Conservation (phyloP, 2,329 filamentous ascomycete genomes). For the Colletotrichum sp. region DNA sequence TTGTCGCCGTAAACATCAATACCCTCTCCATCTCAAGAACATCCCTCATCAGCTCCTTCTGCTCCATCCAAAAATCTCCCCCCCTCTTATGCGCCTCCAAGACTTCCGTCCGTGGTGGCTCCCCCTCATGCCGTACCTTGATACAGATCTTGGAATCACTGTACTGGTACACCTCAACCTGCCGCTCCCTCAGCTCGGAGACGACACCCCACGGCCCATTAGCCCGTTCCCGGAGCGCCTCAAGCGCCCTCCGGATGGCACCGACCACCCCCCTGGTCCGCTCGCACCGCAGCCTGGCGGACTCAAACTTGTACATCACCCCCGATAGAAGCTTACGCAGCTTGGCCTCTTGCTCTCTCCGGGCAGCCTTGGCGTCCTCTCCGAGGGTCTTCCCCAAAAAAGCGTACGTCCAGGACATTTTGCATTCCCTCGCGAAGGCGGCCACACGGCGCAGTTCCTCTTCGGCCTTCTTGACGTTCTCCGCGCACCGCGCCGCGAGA, state of each 20-base stretch:
- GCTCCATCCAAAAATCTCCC: accelerated
- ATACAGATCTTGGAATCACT: not conserved
- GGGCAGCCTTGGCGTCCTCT: not conserved
- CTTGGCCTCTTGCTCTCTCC: not conserved
- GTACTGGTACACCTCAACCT: not conserved
- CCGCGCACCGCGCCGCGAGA: not conserved
- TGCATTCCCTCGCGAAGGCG: not conserved
- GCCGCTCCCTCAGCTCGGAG: not conserved
- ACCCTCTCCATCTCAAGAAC: not conserved
- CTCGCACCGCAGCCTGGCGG: not conserved
- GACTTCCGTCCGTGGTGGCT: not conserved
- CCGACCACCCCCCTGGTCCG: not conserved
- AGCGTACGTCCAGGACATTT: not conserved
- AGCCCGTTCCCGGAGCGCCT: not conserved
- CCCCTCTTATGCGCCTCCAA: not conserved
- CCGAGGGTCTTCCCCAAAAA: not conserved
- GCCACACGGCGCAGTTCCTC: not conserved
- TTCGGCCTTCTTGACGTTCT: not conserved
- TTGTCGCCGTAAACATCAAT: not conserved
- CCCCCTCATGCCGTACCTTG: not conserved
- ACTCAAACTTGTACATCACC: not conserved
- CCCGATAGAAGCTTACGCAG: not conserved
- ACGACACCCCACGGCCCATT: not conserved
- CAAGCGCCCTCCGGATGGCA: not conserved
- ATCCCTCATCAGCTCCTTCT: not conserved